Percentiles rank a stretch among this genome's conserved stretches.
phyloP scores from a whole-genome alignment of 2,329 filamentous ascomycete genomes.

The Fusarium oxysporum region DNA sequence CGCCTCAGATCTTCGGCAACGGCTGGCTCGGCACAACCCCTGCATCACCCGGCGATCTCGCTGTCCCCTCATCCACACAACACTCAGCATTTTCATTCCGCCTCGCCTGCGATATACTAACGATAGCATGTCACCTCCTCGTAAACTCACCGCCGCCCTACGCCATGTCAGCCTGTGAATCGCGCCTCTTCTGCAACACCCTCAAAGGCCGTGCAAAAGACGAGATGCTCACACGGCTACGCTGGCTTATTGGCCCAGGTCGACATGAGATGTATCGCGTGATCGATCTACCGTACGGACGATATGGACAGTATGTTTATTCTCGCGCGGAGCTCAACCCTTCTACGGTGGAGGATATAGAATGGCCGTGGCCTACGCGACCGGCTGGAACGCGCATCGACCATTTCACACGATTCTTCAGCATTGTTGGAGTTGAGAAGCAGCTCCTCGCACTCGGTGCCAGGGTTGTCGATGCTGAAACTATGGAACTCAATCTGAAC shows the following conservation, averaged over 20 bases:
- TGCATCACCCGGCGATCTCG: slow-evolving; percentile 15
- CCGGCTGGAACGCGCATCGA: slow-evolving; percentile 17
- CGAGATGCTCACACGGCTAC: slow-evolving; percentile 41
- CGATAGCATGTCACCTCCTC: slow-evolving; percentile 39
- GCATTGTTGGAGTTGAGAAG: slow-evolving; percentile 42
- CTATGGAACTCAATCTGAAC: slow-evolving; percentile 39
- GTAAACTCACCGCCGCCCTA: slow-evolving; percentile 15
- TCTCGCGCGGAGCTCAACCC: slow-evolving; percentile 37
- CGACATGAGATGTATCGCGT: slow-evolving; percentile 39
- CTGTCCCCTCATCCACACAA: not conserved
- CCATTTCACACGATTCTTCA: slow-evolving; percentile 32
- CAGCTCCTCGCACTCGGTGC: slow-evolving; percentile 43
- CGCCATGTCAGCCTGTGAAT: slow-evolving; percentile 11
- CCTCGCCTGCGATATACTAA: slow-evolving; percentile 33
- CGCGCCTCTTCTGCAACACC: slow-evolving; percentile 35
- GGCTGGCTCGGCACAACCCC: slow-evolving; percentile 39
- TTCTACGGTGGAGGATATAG: slow-evolving; percentile 23
- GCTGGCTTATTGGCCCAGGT: slow-evolving; percentile 42
- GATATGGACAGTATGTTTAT: slow-evolving; percentile 42
- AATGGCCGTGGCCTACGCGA: slow-evolving; percentile 35
- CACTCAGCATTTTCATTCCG: slow-evolving; percentile 40
- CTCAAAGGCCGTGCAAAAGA: slow-evolving; percentile 32
- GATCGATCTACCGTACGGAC: slow-evolving; percentile 43
- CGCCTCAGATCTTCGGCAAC: slow-evolving; percentile 42
- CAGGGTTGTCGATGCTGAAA: slow-evolving; percentile 38